A percentile compares a stretch with the other conserved stretches of the same genome.
phyloP scores from a whole-genome alignment of 2,329 filamentous ascomycete genomes.

The Simplicillium sp. region DNA sequence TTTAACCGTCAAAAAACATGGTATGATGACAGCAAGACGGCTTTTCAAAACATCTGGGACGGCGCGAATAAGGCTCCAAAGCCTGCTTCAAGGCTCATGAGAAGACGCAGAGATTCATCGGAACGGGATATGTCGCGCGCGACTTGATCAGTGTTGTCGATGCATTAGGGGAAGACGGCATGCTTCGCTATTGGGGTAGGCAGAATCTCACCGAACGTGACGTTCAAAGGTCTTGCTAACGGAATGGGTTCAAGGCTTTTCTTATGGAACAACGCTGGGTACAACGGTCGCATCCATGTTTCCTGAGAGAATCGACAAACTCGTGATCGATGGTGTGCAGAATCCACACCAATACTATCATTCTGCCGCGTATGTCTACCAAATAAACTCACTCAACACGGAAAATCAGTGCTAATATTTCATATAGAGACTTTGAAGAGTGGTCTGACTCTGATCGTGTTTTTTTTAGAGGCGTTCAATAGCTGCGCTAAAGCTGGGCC shows the following conservation, averaged over 20 bases:
- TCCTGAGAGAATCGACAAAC: slow-evolving; percentile 26
- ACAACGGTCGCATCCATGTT: slow-evolving; percentile 29
- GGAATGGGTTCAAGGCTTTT: slow-evolving; percentile 11
- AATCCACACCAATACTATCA: slow-evolving; percentile 23
- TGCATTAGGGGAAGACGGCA: slow-evolving; percentile 18
- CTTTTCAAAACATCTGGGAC: not conserved
- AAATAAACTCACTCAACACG: not conserved
- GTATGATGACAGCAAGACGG: not conserved
- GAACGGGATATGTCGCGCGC: slow-evolving; percentile 20
- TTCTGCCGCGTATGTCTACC: slow-evolving; percentile 7
- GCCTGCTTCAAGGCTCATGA: not conserved
- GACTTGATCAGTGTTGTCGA: slow-evolving; percentile 26
- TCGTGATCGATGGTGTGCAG: slow-evolving; percentile 26
- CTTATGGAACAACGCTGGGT: slow-evolving; percentile 30
- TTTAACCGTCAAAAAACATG: not conserved
- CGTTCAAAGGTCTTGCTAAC: too few species aligned
- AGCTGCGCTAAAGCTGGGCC: slow-evolving; percentile 14
- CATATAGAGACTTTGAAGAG: slow-evolving; percentile 14
- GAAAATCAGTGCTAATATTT: not conserved
- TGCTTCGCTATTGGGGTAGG: slow-evolving; percentile 22
- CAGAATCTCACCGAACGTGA: too few species aligned
- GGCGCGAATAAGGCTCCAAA: not conserved
- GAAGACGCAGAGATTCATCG: slow-evolving; percentile 11
- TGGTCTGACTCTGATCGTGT: slow-evolving; percentile 16
- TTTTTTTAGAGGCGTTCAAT: slow-evolving; percentile 16